Conservation (phyloP, 306 rosid species). For the Abrus precatorius region DNA sequence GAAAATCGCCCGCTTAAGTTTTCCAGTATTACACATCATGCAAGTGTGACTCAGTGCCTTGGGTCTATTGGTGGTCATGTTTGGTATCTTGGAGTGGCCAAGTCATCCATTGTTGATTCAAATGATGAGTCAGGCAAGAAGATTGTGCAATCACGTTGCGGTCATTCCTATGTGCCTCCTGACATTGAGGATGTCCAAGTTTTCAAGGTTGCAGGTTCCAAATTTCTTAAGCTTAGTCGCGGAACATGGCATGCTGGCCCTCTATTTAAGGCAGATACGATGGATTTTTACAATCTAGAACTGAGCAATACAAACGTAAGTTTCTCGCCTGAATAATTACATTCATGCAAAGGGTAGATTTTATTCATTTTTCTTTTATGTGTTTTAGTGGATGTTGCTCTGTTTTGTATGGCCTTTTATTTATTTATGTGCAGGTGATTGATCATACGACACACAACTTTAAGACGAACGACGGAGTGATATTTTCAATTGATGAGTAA, state of each 20-base stretch:
- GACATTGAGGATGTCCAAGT: conserved; percentile 64
- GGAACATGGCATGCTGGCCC: conserved; percentile 99
- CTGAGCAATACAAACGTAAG: conserved; percentile 77
- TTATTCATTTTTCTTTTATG: not conserved
- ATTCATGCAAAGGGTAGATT: not conserved
- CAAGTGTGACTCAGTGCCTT: conserved; percentile 89
- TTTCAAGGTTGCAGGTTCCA: conserved; percentile 76
- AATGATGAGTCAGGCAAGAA: conserved; percentile 42
- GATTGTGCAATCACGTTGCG: conserved; percentile 53
- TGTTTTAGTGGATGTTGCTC: conserved; percentile 33
- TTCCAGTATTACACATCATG: conserved; percentile 79
- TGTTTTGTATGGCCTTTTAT: not conserved
- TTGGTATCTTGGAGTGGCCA: conserved; percentile 94
- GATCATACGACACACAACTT: conserved; percentile 77
- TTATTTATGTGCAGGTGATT: conserved; percentile 58
- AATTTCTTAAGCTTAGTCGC: conserved; percentile 76
- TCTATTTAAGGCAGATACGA: conserved; percentile 60
- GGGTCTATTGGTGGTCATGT: conserved; percentile 78
- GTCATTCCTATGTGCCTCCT: conserved; percentile 79
- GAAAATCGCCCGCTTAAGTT: conserved; percentile 64
- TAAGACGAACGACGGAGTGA: conserved; percentile 53
- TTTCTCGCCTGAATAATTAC: not conserved
- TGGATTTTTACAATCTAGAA: conserved; percentile 85
- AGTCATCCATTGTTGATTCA: conserved; percentile 69
- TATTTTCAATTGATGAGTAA: conserved; percentile 67